Evolutionary conservation across 441 rosid genomes (phyloP), one percentile per base, ranked within the genome.

Genomic region (Syzygium malaccense): DNA sequence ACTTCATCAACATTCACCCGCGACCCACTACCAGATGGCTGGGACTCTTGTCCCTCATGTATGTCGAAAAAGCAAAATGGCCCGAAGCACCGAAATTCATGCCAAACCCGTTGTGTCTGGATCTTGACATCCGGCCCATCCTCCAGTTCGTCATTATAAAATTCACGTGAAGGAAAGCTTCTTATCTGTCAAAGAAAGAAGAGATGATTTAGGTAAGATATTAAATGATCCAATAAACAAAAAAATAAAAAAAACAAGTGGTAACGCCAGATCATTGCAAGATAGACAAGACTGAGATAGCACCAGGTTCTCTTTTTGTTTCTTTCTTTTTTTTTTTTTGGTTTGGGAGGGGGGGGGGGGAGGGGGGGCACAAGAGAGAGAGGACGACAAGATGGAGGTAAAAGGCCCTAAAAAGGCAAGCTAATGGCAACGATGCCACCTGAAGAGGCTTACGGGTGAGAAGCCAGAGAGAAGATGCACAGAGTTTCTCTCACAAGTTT

Each of bases 11-110:
- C 89, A 89, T 98, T 97, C 62, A 95, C 94, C 92, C 94, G 94
- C 58, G 99, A 97, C 86, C 99, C 98, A 91, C 95, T 95, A 91
- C 97, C 98, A 79, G 98, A 91, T 86, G 97, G 94, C 89, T 95
- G 96, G 26, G 98, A 95, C 91, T 98, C 98, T 93, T 93, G 86
- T 75, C 98, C 98, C 92, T 96, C 97, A 41, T 94, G 94, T 88
- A 95, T 88, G 91, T 98, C 99, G 17, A 98, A 97, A 93, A 97
- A 95, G 93, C 95, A 94, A 93, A 98, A 98, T 58, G 98, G 99
- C 89, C 98, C 97, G 85, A 97, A 98, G 89, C 98, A 97, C 78
- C 91, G 93, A 89, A 93, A 95, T 62, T 88, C 90, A 88, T 96
- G 99, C 98, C 99, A 98, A 86, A 89, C 93, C 19, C 99, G 97